Evolutionary conservation across 2,329 filamentous ascomycete species (phyloP).

Genomic region (Leptographium flavum): DNA sequence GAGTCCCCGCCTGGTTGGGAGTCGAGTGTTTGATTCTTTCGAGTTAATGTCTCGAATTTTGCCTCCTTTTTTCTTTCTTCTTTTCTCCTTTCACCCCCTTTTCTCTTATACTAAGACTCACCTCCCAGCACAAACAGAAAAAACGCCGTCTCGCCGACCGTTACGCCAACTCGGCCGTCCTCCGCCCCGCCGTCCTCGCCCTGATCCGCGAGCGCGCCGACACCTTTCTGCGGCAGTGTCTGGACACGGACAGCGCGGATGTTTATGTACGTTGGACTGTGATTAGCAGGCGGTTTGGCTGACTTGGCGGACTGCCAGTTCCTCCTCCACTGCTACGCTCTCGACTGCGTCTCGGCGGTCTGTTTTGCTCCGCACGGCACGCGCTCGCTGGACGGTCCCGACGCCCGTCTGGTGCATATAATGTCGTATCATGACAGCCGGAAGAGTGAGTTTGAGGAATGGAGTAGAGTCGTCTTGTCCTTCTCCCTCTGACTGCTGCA

Average conservation of each 20-base stretch:
- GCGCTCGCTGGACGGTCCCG: constrained; percentile 2
- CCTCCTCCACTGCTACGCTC: constrained; percentile 6
- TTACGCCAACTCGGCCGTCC: constrained; percentile 5
- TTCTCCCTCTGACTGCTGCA: neutral
- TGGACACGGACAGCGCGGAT: neutral
- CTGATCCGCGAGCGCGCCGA: constrained; percentile 6
- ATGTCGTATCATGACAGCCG: constrained; percentile 8
- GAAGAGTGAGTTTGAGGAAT: neutral
- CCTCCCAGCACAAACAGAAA: constrained; percentile 2
- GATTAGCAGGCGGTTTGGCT: no score
- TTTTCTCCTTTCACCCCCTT: no score
- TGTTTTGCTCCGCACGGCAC: constrained; percentile 6
- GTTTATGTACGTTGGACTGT: constrained; percentile 3
- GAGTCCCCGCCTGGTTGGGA: no score
- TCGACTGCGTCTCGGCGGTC: constrained; percentile 6
- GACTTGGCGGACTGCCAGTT: neutral
- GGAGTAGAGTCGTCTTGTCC: no score
- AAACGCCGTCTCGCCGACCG: constrained; percentile 3
- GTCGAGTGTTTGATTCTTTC: no score
- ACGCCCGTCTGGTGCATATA: constrained; percentile 2
- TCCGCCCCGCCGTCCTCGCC: neutral
- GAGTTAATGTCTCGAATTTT: no score
- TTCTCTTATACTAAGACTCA: neutral
- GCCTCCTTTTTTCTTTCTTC: no score
- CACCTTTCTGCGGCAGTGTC: constrained; percentile 1